Percentiles rank a stretch among this genome's conserved stretches.
Evolutionary conservation across 1,284 basidiomycete species (phyloP).

Genomic region (Ustilago cynodontis): DNA sequence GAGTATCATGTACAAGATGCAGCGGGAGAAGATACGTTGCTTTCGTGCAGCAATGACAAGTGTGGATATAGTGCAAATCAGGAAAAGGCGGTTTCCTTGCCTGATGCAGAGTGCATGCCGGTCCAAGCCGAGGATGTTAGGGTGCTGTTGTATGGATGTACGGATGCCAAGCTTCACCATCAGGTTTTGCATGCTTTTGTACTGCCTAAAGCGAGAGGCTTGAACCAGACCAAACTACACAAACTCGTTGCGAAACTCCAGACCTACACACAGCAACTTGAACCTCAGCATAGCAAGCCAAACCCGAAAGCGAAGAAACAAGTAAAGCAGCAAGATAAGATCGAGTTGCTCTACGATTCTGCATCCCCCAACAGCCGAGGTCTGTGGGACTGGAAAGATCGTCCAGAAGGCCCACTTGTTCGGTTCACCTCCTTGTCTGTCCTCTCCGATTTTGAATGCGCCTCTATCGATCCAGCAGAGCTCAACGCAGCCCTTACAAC

Average conservation of each 20-base stretch:
- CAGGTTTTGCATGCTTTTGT: constrained; percentile 57
- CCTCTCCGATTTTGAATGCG: constrained; percentile 51
- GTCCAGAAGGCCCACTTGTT: constrained; percentile 59
- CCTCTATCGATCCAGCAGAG: constrained; percentile 49
- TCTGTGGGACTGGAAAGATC: constrained; percentile 61
- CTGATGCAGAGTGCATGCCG: constrained; percentile 20
- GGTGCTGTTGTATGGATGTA: constrained; percentile 48
- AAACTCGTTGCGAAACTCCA: constrained; percentile 29
- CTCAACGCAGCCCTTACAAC: constrained; percentile 45
- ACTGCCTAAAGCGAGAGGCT: constrained; percentile 20
- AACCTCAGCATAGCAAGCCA: neutral
- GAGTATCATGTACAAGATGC: constrained; percentile 68
- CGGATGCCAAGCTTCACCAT: constrained; percentile 26
- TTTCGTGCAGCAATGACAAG: constrained; percentile 54
- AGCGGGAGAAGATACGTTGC: constrained; percentile 70
- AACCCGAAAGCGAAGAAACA: neutral
- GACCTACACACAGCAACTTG: neutral
- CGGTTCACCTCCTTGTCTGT: constrained; percentile 47
- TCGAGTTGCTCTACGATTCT: constrained; percentile 44
- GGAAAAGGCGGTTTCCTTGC: constrained; percentile 65
- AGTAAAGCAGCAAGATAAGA: neutral
- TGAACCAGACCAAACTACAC: constrained; percentile 62
- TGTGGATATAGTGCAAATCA: constrained; percentile 69
- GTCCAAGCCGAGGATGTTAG: constrained; percentile 35
- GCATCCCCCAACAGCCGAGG: neutral